Evolutionary conservation across 2,329 filamentous ascomycete species (phyloP).

Genomic region (Neoscytalidium dimidiatum): DNA sequence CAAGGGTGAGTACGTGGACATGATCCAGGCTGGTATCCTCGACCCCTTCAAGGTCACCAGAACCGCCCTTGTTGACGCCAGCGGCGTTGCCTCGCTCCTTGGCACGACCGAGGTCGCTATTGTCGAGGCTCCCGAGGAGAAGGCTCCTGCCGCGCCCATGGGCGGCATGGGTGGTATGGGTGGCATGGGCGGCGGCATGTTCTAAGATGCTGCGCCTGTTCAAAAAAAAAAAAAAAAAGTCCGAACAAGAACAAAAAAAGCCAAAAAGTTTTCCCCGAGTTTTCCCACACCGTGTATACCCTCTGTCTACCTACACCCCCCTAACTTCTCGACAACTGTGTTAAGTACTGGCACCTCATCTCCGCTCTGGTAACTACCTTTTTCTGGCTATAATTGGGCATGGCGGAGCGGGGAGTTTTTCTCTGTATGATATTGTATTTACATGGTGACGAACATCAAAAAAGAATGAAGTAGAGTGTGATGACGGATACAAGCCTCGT

Average conservation of each 20-base stretch:
- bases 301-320: slow-evolving; percentile 5
- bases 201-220: slow-evolving; percentile 44
- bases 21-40: slow-evolving; percentile 95
- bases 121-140: slow-evolving; percentile 93
- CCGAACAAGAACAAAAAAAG: not conserved
- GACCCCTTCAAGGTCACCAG: slow-evolving; percentile 99
- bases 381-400: slow-evolving; percentile 27
- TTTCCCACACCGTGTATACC: slow-evolving; percentile 17
- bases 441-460: not conserved
- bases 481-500: not conserved
- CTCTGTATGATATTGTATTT: slow-evolving; percentile 26
- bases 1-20: slow-evolving; percentile 98
- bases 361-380: slow-evolving; percentile 32
- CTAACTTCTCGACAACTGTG: slow-evolving; percentile 33
- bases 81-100: slow-evolving; percentile 92
- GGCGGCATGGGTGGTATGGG: slow-evolving; percentile 64
- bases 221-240: not conserved
- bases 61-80: slow-evolving; percentile 91
- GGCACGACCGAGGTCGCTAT: slow-evolving; percentile 98
- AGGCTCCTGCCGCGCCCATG: slow-evolving; percentile 60
- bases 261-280: not conserved
- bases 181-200: slow-evolving; percentile 68
- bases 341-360: slow-evolving; percentile 37
- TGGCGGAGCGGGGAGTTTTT: slow-evolving; percentile 37
- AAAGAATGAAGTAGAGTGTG: slow-evolving; percentile 10